These are phyloP conservation scores for Fennellomyces sp. DNA, from an alignment of 371 early-diverging fungal genomes.

Conservation along the genomic window DNA sequence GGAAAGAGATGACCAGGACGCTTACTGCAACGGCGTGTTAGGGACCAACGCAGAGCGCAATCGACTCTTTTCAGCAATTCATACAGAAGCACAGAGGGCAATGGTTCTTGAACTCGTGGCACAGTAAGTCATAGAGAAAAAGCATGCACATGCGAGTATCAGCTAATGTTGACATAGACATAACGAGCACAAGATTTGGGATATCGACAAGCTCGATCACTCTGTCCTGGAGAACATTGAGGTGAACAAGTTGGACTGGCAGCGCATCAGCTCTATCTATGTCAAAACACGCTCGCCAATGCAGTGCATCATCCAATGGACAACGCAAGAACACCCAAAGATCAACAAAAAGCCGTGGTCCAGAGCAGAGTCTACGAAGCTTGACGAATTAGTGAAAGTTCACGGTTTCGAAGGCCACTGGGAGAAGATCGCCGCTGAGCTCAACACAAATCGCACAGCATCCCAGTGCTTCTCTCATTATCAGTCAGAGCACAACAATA, in stretches of 20 bases:
- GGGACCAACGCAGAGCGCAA: conserved; percentile 32
- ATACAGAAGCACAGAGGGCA: conserved; percentile 27
- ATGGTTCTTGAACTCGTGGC: conserved; percentile 18
- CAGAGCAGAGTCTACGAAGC: conserved; percentile 50
- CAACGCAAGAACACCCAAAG: conserved; percentile 80
- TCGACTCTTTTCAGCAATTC: conserved; percentile 25
- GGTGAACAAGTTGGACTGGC: conserved; percentile 72
- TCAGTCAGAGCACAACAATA: conserved; percentile 46
- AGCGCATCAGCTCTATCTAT: conserved; percentile 60
- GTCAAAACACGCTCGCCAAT: conserved; percentile 65
- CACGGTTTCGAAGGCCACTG: conserved; percentile 57
- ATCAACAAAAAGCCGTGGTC: conserved; percentile 79
- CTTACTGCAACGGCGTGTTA: neutral
- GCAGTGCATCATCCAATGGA: conserved; percentile 85
- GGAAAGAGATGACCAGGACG: too few relatives aligned
- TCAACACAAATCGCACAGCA: conserved; percentile 73
- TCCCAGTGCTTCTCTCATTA: conserved; percentile 82
- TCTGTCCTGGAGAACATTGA: conserved; percentile 54
- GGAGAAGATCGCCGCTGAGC: conserved; percentile 61
- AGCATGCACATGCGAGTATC: neutral
- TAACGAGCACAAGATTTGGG: conserved; percentile 8
- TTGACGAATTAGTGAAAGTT: conserved; percentile 50
- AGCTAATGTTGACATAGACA: neutral
- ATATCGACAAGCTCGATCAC: conserved; percentile 46
- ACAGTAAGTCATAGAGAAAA: conserved; percentile 16